Percentiles rank a stretch among this genome's conserved stretches.
Evolutionary conservation across 345 rosid species (phyloP).

Genomic region (Angophora floribunda): DNA sequence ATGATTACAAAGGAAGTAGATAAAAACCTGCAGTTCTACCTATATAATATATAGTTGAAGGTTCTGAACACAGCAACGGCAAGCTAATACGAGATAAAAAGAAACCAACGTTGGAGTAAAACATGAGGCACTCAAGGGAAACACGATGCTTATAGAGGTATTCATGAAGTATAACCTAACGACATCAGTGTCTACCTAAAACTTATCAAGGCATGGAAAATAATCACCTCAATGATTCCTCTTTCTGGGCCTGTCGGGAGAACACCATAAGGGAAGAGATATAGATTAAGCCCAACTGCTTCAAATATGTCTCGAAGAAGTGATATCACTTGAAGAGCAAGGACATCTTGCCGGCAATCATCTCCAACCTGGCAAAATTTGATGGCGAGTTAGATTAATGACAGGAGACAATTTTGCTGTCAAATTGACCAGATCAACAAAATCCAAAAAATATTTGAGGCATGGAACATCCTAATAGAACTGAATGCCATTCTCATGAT

Average conservation of each 20-base stretch:
- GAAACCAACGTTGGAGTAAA: background rate
- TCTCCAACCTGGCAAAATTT: slow-evolving; percentile 79
- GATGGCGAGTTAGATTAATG: background rate
- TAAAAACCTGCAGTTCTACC: background rate
- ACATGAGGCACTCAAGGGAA: background rate
- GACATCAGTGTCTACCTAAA: background rate
- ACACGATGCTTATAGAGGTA: background rate
- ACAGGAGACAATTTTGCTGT: background rate
- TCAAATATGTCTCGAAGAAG: slow-evolving; percentile 86
- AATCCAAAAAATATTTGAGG: background rate
- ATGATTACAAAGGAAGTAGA: background rate
- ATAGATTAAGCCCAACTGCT: slow-evolving; percentile 81
- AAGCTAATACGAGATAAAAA: background rate
- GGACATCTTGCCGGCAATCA: slow-evolving; percentile 99
- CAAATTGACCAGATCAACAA: background rate
- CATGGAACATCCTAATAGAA: background rate
- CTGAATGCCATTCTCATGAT: background rate
- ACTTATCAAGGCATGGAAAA: background rate
- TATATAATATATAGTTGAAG: background rate
- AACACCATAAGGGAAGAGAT: slow-evolving; percentile 95
- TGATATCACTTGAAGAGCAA: slow-evolving; percentile 96
- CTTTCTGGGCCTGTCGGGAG: slow-evolving; percentile 96
- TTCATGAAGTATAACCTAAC: background rate
- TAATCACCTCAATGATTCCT: slow-evolving; percentile 90
- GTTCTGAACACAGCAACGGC: background rate